These are phyloP conservation scores for Ganoderma boninense DNA, from an alignment of 1,284 basidiomycete species.

Conservation along the genomic window DNA sequence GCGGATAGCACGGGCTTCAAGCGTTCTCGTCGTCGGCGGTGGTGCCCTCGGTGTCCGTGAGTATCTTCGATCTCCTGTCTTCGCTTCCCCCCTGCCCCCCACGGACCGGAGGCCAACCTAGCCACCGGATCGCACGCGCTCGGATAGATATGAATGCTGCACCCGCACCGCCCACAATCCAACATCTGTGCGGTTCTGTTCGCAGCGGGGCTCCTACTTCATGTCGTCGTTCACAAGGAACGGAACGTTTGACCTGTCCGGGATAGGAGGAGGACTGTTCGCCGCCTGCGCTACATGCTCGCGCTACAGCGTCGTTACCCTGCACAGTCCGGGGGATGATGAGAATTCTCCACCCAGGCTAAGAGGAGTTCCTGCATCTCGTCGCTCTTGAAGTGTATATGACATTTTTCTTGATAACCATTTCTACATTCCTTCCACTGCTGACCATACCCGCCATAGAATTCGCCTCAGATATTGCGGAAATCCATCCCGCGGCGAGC, in stretches of 20 bases:
- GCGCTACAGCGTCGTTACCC: too few species aligned
- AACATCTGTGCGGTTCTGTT: too few species aligned
- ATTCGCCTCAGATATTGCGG: constrained; percentile 75
- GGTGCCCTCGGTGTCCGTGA: constrained; percentile 70
- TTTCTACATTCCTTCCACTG: neutral
- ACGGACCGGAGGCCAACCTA: neutral
- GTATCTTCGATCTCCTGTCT: constrained; percentile 35
- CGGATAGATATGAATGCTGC: neutral
- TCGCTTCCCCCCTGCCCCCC: neutral
- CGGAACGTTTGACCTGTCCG: too few species aligned
- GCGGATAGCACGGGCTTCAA: constrained; percentile 51
- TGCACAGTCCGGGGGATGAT: too few species aligned
- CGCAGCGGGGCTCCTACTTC: too few species aligned
- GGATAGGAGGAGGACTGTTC: too few species aligned
- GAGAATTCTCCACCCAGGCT: too few species aligned
- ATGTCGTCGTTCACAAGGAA: too few species aligned
- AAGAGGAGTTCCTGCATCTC: too few species aligned
- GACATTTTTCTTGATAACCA: neutral
- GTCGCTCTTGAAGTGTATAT: too few species aligned
- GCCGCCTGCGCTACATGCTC: too few species aligned
- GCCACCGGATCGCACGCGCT: neutral
- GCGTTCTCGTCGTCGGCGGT: constrained; percentile 65
- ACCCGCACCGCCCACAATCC: too few species aligned
- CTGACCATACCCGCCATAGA: constrained; percentile 45
- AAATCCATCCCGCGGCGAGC: constrained; percentile 61